phyloP scores from a whole-genome alignment of 441 rosid species.

The Theobroma grandiflorum region DNA sequence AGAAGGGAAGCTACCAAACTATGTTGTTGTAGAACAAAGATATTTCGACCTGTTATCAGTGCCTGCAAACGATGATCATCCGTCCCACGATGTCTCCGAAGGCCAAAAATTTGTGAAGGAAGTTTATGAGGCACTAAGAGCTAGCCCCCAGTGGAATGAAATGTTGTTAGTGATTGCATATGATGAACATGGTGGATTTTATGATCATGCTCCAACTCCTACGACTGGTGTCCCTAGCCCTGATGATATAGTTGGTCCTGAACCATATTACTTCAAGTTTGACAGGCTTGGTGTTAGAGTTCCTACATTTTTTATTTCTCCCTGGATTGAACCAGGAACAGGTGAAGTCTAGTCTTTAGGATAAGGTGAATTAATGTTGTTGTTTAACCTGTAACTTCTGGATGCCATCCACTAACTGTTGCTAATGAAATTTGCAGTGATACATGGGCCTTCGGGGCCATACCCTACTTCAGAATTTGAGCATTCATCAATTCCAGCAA shows the following conservation, averaged over 20 bases:
- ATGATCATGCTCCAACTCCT: constrained; percentile 92
- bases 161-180: constrained; percentile 64
- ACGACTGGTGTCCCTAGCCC: constrained; percentile 78
- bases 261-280: constrained; percentile 74
- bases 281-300: constrained; percentile 93
- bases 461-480: constrained; percentile 76
- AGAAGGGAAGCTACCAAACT: constrained; percentile 89
- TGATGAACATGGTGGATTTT: constrained; percentile 97
- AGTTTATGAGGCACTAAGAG: constrained; percentile 82
- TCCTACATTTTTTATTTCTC: constrained; percentile 82
- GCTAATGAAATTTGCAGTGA: constrained; percentile 35
- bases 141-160: constrained; percentile 91
- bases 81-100: constrained; percentile 74
- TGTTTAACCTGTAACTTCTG: not conserved
- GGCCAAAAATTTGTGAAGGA: constrained; percentile 83
- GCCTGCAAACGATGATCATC: constrained; percentile 87
- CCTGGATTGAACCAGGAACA: constrained; percentile 88
- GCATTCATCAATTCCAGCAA: constrained; percentile 92
- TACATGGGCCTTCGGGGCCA: constrained; percentile 83
- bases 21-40: constrained; percentile 77
- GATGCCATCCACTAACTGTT: not conserved
- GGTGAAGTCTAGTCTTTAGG: constrained; percentile 37
- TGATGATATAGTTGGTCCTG: constrained; percentile 71
- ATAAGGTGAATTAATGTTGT: not conserved
- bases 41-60: constrained; percentile 56